phyloP scores from a whole-genome alignment of 2,329 filamentous ascomycete species.

The Aspergillus spinulosporus region DNA sequence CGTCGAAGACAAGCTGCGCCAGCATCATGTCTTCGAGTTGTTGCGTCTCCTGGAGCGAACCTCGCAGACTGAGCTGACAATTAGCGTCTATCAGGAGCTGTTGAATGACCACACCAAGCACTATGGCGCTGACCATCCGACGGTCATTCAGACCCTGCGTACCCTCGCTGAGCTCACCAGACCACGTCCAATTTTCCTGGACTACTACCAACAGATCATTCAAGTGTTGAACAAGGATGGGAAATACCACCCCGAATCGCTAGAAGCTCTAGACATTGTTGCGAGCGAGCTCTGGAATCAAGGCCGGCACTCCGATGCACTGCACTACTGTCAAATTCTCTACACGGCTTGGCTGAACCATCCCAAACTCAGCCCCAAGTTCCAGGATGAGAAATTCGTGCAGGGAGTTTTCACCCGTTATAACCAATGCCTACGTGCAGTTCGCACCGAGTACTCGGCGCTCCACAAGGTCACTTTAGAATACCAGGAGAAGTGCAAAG shows the following conservation, averaged over 20 bases:
- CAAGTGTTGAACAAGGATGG: slow-evolving; percentile 41
- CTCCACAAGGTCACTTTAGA: slow-evolving; percentile 39
- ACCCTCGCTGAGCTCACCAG: slow-evolving; percentile 39
- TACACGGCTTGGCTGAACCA: slow-evolving; percentile 40
- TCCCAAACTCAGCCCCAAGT: slow-evolving; percentile 35
- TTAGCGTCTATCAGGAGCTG: slow-evolving; percentile 42
- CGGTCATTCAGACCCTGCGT: slow-evolving; percentile 41
- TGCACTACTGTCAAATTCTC: slow-evolving; percentile 36
- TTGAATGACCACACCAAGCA: slow-evolving; percentile 40
- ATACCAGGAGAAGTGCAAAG: slow-evolving; percentile 37
- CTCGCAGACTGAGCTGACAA: slow-evolving; percentile 37
- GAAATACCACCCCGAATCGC: slow-evolving; percentile 38
- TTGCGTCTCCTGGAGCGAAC: slow-evolving; percentile 33
- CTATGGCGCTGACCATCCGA: slow-evolving; percentile 36
- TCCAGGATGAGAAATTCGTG: slow-evolving; percentile 37
- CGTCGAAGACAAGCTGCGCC: slow-evolving; percentile 33
- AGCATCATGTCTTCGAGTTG: slow-evolving; percentile 31
- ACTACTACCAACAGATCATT: slow-evolving; percentile 43
- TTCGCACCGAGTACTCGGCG: slow-evolving; percentile 31
- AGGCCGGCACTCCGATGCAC: slow-evolving; percentile 40
- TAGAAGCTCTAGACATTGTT: slow-evolving; percentile 42
- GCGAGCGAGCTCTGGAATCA: slow-evolving; percentile 42
- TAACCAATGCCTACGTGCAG: slow-evolving; percentile 36
- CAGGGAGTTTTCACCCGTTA: slow-evolving; percentile 38
- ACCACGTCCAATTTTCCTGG: slow-evolving; percentile 38